These are phyloP conservation scores for Draba incana DNA, from an alignment of 345 rosid species.

Conservation along the genomic window DNA sequence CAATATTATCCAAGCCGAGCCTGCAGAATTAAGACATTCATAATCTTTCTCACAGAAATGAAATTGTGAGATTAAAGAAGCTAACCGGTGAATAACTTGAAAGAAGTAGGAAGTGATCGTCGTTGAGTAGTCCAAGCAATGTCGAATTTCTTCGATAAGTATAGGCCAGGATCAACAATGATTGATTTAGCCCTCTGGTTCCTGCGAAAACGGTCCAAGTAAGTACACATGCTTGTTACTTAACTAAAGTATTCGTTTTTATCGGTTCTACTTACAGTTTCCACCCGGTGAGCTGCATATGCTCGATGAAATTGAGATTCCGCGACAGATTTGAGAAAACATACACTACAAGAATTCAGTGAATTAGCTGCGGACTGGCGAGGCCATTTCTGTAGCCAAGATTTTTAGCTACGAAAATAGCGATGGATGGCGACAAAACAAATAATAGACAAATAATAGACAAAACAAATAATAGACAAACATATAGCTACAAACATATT, in stretches of 20 bases:
- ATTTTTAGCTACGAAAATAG: too few species aligned
- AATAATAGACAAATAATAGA: too few species aligned
- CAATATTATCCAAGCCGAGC: slow-evolving; percentile 89
- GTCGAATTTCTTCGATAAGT: slow-evolving; percentile 84
- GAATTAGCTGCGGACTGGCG: too few species aligned
- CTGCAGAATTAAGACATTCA: slow-evolving; percentile 42
- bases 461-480: too few species aligned
- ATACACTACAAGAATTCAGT: too few species aligned
- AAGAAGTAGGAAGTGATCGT: slow-evolving; percentile 79
- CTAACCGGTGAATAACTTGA: slow-evolving; percentile 86
- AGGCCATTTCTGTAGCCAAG: too few species aligned
- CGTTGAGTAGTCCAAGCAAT: slow-evolving; percentile 85
- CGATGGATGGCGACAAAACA: too few species aligned
- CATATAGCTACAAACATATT: too few species aligned
- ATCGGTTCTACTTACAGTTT: slow-evolving; percentile 65
- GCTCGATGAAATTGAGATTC: slow-evolving; percentile 80
- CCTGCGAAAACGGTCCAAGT: slow-evolving; percentile 47
- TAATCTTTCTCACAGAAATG: not conserved
- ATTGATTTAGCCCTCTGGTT: slow-evolving; percentile 79
- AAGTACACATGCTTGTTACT: slow-evolving; percentile 11
- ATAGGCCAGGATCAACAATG: slow-evolving; percentile 88
- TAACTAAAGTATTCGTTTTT: not conserved
- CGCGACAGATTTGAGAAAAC: slow-evolving; percentile 81
- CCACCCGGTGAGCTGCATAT: slow-evolving; percentile 82
- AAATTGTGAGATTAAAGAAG: slow-evolving; percentile 20